Evolutionary conservation across 2,329 filamentous ascomycete genomes (phyloP).

Genomic region (Colletotrichum eremochloae): DNA sequence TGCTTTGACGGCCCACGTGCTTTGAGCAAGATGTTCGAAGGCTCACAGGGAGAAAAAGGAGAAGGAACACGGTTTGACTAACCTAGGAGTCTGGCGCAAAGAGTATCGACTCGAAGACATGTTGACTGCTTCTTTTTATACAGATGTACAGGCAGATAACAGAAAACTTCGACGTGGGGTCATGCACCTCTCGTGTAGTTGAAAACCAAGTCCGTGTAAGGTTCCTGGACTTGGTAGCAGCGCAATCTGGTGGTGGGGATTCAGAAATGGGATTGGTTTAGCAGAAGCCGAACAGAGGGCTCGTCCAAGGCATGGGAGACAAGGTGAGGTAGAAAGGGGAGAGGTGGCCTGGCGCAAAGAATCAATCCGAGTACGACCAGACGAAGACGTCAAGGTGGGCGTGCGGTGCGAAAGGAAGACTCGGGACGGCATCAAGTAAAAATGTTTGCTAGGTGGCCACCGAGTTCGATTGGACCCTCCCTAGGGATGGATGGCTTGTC

Average conservation of each 20-base stretch:
- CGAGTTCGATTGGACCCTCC: slow-evolving; percentile 25
- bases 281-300: slow-evolving; percentile 6
- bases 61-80: slow-evolving; percentile 34
- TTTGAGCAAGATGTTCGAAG: slow-evolving; percentile 29
- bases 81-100: slow-evolving; percentile 56
- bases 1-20: background rate
- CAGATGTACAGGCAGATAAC: background rate
- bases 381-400: slow-evolving; percentile 24
- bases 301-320: slow-evolving; percentile 23
- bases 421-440: slow-evolving; percentile 29
- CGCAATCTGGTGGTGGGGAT: slow-evolving; percentile 28
- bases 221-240: slow-evolving; percentile 19
- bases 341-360: slow-evolving; percentile 30
- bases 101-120: slow-evolving; percentile 57
- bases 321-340: slow-evolving; percentile 1
- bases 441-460: slow-evolving; percentile 36
- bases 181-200: slow-evolving; percentile 42
- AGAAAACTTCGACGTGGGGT: slow-evolving; percentile 32
- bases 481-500: background rate
- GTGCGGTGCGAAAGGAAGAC: slow-evolving; percentile 13
- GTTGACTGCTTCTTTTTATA: slow-evolving; percentile 42
- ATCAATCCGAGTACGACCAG: slow-evolving; percentile 38
- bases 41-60: background rate
- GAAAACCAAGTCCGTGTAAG: slow-evolving; percentile 27
- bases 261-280: slow-evolving; percentile 15